Evolutionary conservation across 345 rosid genomes (phyloP), one percentile per base, ranked within the genome.

Genomic region (Eucalyptus globulus): DNA sequence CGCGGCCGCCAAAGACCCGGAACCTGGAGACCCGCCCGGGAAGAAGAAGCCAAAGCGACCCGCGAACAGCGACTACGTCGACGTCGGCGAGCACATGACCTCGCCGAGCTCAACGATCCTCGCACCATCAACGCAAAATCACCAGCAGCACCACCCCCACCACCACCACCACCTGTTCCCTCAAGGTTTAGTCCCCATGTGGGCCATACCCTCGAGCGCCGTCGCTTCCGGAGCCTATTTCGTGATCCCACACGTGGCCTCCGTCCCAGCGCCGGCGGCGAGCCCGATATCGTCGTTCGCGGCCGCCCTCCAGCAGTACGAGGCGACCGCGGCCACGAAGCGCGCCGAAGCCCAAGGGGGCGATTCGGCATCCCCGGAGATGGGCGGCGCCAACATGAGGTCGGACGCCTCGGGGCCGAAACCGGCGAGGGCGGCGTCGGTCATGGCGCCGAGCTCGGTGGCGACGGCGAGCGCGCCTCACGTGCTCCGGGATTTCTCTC

Each of bases 131-230:
- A 62, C 94, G 34, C 90, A 65, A 88, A 81, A 11, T 44, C 72
- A 37, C 50, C 90, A 45, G 87, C 81, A 53, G 16, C 86, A 19
- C 91, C 97, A 21, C 56, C 60, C 19, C 56, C 56, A 21, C 65
- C 87, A 34, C 29, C 47, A 40, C 83, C 83, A 76, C 85, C 47
- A 76, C 85, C 24, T 40, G 1, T 40, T 76, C 15, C 90, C 87
- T 12, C 98, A 93, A 90, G 97, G 97, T n/a, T 88, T 97, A 89
- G 92, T 95, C 89, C 97, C 98, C 14, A 91, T 96, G 95, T 96
- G 97, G 97, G 97, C 99, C 62, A 92, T 97, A 89, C 98, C 96
- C 4, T 93, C 98, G 21, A 95, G 91, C 95, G 91, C 93, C 13
- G 91, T 94, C 89, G 92, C 94, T 90, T 95, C 98, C 3, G 92